Evolutionary conservation across 768 basidiomycete genomes (phyloP), one percentile per base, ranked within the genome.

Genomic region (Tephrocybe sp.): DNA sequence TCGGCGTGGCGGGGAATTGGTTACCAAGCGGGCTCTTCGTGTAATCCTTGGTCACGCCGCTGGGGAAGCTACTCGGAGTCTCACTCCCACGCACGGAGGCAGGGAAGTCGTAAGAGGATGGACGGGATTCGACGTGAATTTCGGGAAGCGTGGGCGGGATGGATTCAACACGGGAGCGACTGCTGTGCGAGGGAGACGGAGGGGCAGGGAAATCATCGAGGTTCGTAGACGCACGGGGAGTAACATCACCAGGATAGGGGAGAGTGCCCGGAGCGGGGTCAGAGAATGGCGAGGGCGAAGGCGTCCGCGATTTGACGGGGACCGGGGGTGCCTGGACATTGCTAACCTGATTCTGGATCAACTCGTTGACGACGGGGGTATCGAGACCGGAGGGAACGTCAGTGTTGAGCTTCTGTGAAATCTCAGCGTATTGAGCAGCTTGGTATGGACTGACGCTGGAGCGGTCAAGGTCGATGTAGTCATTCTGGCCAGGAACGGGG

Each of bases 371-470:
- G 24, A 65, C 59, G 3, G 69, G 67, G 9, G 68, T 71, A 26
- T 59, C 53, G 23, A 75, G 55, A 24, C 70, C 73, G 33, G 48
- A 56, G 4, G 75, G 73, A 9, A 70, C 65, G 14, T 73, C 65
- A 4, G 68, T 61, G 51, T 81, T 76, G 34, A 90, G 65, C 17
- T 71, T 78, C 58, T 77, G 73, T 4, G 84, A 80, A 49, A 89
- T 88, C 59, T 85, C 87, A 17, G 74, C 79, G 59, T 90, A 90
- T 63, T 90, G 89, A 0, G 74, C 77, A 34, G 85, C 88, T 61
- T 90, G 88, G 75, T 77, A 87, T 0, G 88, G 87, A 3, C 86
- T 83, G 2, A 88, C 79, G 58, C 86, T 88, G 15, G 83, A 82
- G 38, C 88, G 76, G 61, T 68, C 72, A 36, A 90, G 72, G 58